These are phyloP conservation scores for Corniculantispora saksenae DNA, from an alignment of 2,329 filamentous ascomycete species.

Conservation along the genomic window DNA sequence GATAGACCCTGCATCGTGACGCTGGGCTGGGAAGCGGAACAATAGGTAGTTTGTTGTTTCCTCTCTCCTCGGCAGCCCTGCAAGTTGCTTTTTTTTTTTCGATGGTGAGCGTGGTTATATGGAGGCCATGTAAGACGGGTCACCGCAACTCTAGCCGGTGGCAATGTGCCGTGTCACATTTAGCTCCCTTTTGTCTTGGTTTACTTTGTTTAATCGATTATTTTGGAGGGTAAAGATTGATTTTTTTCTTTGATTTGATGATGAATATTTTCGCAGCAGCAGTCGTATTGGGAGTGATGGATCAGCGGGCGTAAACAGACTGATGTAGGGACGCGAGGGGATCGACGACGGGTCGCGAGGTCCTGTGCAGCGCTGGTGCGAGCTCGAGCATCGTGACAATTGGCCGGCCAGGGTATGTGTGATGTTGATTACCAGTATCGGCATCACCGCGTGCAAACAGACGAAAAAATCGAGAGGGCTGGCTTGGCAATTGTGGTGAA, in stretches of 20 bases:
- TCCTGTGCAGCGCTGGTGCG: neutral
- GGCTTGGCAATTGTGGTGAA: neutral
- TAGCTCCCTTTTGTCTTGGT: neutral
- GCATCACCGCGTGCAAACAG: neutral
- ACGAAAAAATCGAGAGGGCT: neutral
- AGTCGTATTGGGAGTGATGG: neutral
- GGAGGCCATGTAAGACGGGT: neutral
- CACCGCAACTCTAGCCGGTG: conserved; percentile 10
- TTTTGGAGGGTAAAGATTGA: too few relatives aligned
- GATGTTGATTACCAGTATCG: neutral
- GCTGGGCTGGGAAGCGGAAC: neutral
- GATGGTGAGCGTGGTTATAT: neutral
- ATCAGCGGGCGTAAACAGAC: neutral
- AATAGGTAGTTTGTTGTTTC: conserved; percentile 8
- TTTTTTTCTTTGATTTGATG: too few relatives aligned
- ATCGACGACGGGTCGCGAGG: too few relatives aligned
- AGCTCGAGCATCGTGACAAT: conserved; percentile 1
- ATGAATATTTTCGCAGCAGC: too few relatives aligned
- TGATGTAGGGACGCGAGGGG: too few relatives aligned
- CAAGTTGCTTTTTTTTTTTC: conserved; percentile 14
- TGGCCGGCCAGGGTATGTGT: neutral
- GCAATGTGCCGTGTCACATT: neutral
- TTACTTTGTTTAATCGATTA: neutral
- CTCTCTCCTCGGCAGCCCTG: conserved; percentile 9
- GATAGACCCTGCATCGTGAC: conserved; percentile 13